A percentile compares a stretch with the other conserved stretches of the same genome.
phyloP scores from a whole-genome alignment of 2,329 filamentous ascomycete genomes.

The Colletotrichum paranaense region DNA sequence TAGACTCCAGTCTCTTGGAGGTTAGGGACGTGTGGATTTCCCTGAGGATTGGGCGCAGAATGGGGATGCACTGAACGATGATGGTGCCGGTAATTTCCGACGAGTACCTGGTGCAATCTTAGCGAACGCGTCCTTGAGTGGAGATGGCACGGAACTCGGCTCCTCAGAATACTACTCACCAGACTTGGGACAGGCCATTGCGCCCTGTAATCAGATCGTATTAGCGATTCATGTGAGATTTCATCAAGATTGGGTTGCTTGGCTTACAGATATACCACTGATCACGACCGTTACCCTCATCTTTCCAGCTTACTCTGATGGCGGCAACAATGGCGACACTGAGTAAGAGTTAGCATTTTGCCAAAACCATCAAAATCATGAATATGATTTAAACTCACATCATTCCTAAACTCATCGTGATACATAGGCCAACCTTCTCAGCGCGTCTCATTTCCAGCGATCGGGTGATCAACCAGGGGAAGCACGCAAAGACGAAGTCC shows the following conservation, averaged over 20 bases:
- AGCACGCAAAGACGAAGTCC: slow-evolving; percentile 43
- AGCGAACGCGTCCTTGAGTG: not conserved
- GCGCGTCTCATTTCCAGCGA: slow-evolving; percentile 44
- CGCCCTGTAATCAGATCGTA: slow-evolving; percentile 43
- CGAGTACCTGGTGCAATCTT: slow-evolving; percentile 48
- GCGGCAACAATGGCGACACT: slow-evolving; percentile 60
- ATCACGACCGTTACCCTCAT: slow-evolving; percentile 57
- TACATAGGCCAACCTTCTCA: slow-evolving; percentile 44
- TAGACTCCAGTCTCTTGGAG: slow-evolving; percentile 33
- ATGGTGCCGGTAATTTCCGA: slow-evolving; percentile 65
- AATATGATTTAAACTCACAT: slow-evolving; percentile 46
- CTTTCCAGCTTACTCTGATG: slow-evolving; percentile 61
- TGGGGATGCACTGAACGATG: slow-evolving; percentile 65
- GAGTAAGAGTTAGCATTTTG: not conserved
- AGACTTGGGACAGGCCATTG: slow-evolving; percentile 57
- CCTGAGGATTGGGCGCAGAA: slow-evolving; percentile 58
- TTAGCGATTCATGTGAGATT: not conserved
- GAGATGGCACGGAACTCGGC: not conserved
- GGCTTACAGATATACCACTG: slow-evolving; percentile 57
- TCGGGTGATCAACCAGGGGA: slow-evolving; percentile 45
- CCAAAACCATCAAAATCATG: not conserved
- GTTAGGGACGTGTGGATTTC: slow-evolving; percentile 36
- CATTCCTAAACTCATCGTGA: slow-evolving; percentile 40
- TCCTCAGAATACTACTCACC: slow-evolving; percentile 41
- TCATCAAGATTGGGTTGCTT: not conserved